Evolutionary conservation across 768 basidiomycete species (phyloP).

Genomic region (Lactarius sanguifluus): DNA sequence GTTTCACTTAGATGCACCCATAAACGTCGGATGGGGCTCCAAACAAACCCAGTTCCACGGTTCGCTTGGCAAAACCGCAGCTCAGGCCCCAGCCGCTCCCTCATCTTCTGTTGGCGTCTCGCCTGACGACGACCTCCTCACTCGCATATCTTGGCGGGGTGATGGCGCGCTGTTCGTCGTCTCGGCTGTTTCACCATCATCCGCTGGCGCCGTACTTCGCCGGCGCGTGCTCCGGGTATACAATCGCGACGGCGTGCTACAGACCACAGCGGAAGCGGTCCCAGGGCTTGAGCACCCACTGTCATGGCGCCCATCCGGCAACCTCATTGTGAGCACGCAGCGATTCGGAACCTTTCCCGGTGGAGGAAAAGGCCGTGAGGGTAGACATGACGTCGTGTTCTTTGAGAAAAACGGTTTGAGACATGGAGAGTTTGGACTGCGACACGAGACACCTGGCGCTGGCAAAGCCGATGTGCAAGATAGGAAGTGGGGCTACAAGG

Average conservation of each 20-base stretch:
- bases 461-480: slow-evolving; percentile 34
- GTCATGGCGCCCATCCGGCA: slow-evolving; percentile 87
- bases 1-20: slow-evolving; percentile 64
- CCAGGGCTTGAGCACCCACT: slow-evolving; percentile 78
- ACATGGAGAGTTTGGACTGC: slow-evolving; percentile 82
- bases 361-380: slow-evolving; percentile 62
- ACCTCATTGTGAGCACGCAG: slow-evolving; percentile 79
- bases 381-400: slow-evolving; percentile 84
- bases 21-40: slow-evolving; percentile 97
- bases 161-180: slow-evolving; percentile 89
- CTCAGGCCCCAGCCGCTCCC: slow-evolving; percentile 47
- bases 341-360: slow-evolving; percentile 71
- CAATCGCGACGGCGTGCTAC: slow-evolving; percentile 67
- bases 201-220: slow-evolving; percentile 35
- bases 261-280: slow-evolving; percentile 82
- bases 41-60: slow-evolving; percentile 98
- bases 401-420: slow-evolving; percentile 94
- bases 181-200: slow-evolving; percentile 41
- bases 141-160: slow-evolving; percentile 90
- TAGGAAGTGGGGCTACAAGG: slow-evolving; percentile 62
- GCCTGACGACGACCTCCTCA: slow-evolving; percentile 67
- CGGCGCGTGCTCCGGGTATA: slow-evolving; percentile 72
- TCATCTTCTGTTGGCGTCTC: slow-evolving; percentile 48
- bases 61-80: slow-evolving; percentile 84
- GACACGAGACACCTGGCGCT: slow-evolving; percentile 37